Evolutionary conservation across 495 filamentous ascomycete species (phyloP), one percentile per base, ranked within the genome.

Genomic region (Trichoderma orchidacearum): DNA sequence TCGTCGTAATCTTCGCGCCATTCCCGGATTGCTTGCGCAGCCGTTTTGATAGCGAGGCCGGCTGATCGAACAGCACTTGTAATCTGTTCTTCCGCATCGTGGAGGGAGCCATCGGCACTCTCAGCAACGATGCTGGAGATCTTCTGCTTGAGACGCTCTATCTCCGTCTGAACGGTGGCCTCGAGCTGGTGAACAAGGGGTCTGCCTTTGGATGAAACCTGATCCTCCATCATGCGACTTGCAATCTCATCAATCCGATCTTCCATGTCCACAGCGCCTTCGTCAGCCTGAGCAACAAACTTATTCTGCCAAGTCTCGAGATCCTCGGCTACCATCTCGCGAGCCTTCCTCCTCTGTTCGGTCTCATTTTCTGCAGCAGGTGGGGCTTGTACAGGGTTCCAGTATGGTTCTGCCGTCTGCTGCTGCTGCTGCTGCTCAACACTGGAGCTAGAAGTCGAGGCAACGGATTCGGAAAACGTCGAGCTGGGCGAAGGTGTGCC

Each of bases 301-400:
- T 93, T 89, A 36, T 80, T 77, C 67, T 95, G 84, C 90, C 91
- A 97, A 34, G 76, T 72, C 51, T 80, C 70, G 34, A 99, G 77
- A 67, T 97, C 94, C 15, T 82, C 79, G 7, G 82, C 77, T 55
- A 96, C 84, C 32, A 82, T 84, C 62, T 85, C 80, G 7, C 82
- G 81, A 3, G 80, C 72, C 1, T 61, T 66, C 30, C 72, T 70
- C n/a, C 74, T 70, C 2, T 65, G 59, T 30, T 77, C 73, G 38
- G 62, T 61, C 27, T 74, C 72, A 17, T 60, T 61, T 34, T 75
- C 65, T 55, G 69, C 34, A 48, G 67, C 15, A 56, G 58, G 45
- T 55, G 63, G 28, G 50, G 63, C 55, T 61, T 55, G 23, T 7
- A 55, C 53, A 2, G 53, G 53, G n/a, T 18, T 32, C 23, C 30